Percentiles rank a stretch among this genome's conserved stretches.
Conservation (phyloP, 345 rosid genomes). For the Populus simonii region DNA sequence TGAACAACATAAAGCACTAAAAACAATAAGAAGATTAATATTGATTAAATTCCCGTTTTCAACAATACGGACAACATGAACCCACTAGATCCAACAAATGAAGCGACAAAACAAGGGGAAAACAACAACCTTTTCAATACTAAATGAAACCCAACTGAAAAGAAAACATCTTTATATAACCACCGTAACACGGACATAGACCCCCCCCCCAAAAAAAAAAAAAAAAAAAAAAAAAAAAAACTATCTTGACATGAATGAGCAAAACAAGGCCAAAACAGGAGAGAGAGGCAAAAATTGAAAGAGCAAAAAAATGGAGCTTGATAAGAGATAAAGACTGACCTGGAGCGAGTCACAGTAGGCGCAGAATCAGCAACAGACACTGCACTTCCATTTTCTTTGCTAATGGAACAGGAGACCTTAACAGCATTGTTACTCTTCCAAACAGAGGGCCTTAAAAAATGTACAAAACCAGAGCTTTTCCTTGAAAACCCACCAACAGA, state of each 20-base stretch:
- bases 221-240: not conserved
- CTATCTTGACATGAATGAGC: not conserved
- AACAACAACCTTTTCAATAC: not conserved
- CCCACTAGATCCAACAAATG: not conserved
- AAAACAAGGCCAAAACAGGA: too few species aligned
- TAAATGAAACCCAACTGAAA: not conserved
- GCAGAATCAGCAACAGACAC: conserved; percentile 5
- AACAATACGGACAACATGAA: not conserved
- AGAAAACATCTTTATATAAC: not conserved
- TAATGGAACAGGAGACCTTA: conserved; percentile 23
- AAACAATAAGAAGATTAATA: not conserved
- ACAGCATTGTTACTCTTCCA: not conserved
- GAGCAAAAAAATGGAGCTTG: not conserved
- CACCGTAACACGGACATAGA: not conserved
- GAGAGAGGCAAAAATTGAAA: not conserved
- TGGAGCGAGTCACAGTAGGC: conserved; percentile 17
- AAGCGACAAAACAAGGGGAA: not conserved
- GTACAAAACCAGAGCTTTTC: conserved; percentile 7
- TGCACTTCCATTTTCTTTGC: conserved; percentile 16
- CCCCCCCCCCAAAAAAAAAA: not conserved
- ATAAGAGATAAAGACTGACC: conserved; percentile 2
- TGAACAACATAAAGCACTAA: not conserved
- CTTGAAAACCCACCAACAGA: conserved; percentile 2
- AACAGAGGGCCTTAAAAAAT: conserved; percentile 1
- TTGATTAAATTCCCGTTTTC: not conserved